These are phyloP conservation scores for Parascedosporium putredinis DNA, from an alignment of 2,329 filamentous ascomycete species.

Conservation along the genomic window DNA sequence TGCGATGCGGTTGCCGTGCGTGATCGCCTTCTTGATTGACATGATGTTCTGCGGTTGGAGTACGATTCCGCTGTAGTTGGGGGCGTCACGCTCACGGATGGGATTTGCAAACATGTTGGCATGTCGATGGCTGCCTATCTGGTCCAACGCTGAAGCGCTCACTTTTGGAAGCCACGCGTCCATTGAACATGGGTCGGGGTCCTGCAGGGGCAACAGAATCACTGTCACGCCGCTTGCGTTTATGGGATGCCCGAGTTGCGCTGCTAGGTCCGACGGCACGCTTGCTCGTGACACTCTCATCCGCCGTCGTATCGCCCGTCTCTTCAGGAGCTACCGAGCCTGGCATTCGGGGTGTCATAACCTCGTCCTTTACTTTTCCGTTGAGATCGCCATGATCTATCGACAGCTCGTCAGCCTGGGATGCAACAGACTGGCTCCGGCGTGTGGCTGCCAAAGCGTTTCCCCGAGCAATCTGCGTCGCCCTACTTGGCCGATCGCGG, in stretches of 20 bases:
- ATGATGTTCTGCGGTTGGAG: constrained; percentile 69
- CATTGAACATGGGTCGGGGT: constrained; percentile 59
- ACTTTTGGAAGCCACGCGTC: constrained; percentile 66
- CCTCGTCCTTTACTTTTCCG: constrained; percentile 49
- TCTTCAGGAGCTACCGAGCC: constrained; percentile 34
- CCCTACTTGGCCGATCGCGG: neutral
- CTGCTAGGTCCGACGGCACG: constrained; percentile 26
- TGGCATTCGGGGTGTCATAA: constrained; percentile 35
- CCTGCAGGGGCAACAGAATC: constrained; percentile 30
- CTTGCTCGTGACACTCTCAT: constrained; percentile 37
- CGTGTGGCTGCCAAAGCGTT: constrained; percentile 16
- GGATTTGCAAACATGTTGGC: constrained; percentile 72
- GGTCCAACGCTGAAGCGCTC: constrained; percentile 61
- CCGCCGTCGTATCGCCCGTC: constrained; percentile 42
- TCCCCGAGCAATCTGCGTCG: constrained; percentile 5
- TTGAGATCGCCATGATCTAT: constrained; percentile 29
- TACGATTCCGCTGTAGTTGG: constrained; percentile 65
- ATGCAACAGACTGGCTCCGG: constrained; percentile 35
- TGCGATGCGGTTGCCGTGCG: constrained; percentile 58
- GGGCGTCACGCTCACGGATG: constrained; percentile 64
- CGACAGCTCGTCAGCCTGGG: constrained; percentile 36
- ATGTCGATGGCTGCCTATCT: constrained; percentile 65
- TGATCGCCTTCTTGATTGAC: constrained; percentile 64
- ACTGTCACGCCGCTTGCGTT: constrained; percentile 48
- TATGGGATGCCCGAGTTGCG: constrained; percentile 29